Evolutionary conservation across 345 rosid species (phyloP).

Genomic region (Aurinia saxatilis): DNA sequence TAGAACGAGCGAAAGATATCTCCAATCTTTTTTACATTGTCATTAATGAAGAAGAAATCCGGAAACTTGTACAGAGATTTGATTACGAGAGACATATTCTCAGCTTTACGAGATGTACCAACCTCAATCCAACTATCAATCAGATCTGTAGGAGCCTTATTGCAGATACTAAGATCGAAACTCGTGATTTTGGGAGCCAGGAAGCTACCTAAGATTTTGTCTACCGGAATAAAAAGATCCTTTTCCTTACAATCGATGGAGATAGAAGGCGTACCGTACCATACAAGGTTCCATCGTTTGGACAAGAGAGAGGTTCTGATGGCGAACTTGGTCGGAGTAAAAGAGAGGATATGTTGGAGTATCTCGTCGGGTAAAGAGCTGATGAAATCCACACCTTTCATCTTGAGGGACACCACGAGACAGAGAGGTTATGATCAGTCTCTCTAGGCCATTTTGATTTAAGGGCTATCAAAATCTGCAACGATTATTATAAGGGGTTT

Average conservation of each 20-base stretch:
- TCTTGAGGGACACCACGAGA: no score
- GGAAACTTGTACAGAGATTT: neutral
- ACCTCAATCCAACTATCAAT: neutral
- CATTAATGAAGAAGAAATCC: neutral
- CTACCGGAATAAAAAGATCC: neutral
- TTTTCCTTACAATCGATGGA: neutral
- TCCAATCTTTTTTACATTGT: no score
- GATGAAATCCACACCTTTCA: neutral
- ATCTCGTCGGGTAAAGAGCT: neutral
- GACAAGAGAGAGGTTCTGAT: neutral
- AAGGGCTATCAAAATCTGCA: no score
- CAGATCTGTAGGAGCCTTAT: neutral
- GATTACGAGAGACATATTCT: neutral
- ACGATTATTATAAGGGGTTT: no score
- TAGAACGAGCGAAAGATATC: no score
- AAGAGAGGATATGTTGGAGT: no score
- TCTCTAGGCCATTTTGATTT: no score
- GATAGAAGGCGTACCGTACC: neutral
- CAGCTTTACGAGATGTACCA: neutral
- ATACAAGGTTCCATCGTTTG: no score
- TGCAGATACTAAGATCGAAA: neutral
- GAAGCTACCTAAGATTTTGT: neutral
- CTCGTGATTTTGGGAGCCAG: neutral
- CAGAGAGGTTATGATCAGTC: no score
- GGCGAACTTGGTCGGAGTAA: neutral